Percentiles rank a stretch among this genome's conserved stretches.
These are phyloP conservation scores for Beauveria sp. DNA, from an alignment of 2,329 filamentous ascomycete species.

Conservation along the genomic window DNA sequence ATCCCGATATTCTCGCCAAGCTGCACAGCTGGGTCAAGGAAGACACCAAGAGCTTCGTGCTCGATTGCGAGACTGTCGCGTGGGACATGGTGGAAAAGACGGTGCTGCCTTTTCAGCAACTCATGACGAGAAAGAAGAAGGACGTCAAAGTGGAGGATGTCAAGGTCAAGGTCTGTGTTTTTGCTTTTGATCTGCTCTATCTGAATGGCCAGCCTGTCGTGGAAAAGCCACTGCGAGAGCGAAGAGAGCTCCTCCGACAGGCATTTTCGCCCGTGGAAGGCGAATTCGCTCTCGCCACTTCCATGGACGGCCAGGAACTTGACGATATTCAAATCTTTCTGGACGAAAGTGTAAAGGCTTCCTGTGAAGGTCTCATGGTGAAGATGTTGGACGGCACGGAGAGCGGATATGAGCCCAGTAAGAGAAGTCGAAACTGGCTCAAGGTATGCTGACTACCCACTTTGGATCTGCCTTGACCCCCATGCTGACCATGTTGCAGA, in stretches of 20 bases:
- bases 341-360: slow-evolving; percentile 91
- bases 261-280: slow-evolving; percentile 76
- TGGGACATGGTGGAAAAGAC: slow-evolving; percentile 96
- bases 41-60: slow-evolving; percentile 86
- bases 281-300: slow-evolving; percentile 85
- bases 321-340: slow-evolving; percentile 90
- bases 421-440: slow-evolving; percentile 95
- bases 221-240: slow-evolving; percentile 76
- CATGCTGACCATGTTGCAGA: slow-evolving; percentile 37
- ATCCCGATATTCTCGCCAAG: slow-evolving; percentile 88
- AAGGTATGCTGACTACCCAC: slow-evolving; percentile 52
- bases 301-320: slow-evolving; percentile 78
- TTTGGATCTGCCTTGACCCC: not conserved
- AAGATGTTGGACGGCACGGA: slow-evolving; percentile 96
- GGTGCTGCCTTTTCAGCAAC: slow-evolving; percentile 90
- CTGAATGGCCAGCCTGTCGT: slow-evolving; percentile 87
- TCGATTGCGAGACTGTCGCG: slow-evolving; percentile 97
- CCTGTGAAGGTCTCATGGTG: slow-evolving; percentile 96
- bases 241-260: slow-evolving; percentile 64
- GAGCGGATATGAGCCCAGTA: slow-evolving; percentile 92
- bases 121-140: slow-evolving; percentile 97
- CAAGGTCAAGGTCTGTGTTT: slow-evolving; percentile 94
- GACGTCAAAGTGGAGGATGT: slow-evolving; percentile 94
- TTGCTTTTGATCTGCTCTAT: slow-evolving; percentile 91
- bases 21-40: slow-evolving; percentile 83